phyloP scores from a whole-genome alignment of 768 basidiomycete species.

The Austroboletus festivus region DNA sequence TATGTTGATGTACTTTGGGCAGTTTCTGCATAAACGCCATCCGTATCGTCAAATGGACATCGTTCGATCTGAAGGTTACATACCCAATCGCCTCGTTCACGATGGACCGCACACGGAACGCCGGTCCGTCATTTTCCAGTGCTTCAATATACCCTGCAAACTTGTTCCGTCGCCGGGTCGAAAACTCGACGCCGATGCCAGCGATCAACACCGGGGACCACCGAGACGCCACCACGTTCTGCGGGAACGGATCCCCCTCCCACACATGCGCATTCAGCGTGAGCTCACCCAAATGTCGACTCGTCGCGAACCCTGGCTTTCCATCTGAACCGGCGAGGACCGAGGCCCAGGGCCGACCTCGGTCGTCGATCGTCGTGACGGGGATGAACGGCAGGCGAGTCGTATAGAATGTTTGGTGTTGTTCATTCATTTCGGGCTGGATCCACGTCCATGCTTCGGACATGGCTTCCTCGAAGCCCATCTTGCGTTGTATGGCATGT shows the following conservation, averaged over 20 bases:
- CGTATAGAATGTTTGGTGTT: conserved; percentile 50
- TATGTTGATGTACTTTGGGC: conserved; percentile 66
- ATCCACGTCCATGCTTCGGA: conserved; percentile 40
- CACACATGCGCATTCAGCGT: conserved; percentile 42
- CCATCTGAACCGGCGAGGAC: conserved; percentile 47
- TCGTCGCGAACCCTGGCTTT: conserved; percentile 43
- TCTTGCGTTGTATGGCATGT: conserved; percentile 44
- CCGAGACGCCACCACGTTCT: conserved; percentile 27
- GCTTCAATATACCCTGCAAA: conserved; percentile 51
- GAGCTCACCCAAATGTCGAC: conserved; percentile 33
- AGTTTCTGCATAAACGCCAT: conserved; percentile 42
- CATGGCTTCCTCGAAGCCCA: conserved; percentile 40
- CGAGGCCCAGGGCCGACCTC: conserved; percentile 57
- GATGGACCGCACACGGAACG: conserved; percentile 34
- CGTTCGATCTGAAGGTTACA: conserved; percentile 7
- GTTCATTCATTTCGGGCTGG: conserved; percentile 43
- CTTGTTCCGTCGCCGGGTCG: conserved; percentile 59
- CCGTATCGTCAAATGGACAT: neutral
- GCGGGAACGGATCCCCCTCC: conserved; percentile 54
- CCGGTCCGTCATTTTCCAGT: conserved; percentile 28
- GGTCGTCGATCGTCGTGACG: conserved; percentile 49
- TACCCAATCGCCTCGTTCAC: conserved; percentile 63
- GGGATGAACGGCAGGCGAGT: conserved; percentile 53
- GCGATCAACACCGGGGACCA: conserved; percentile 39
- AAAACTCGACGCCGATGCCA: conserved; percentile 60